These are phyloP conservation scores for Cladosporium phlei DNA, from an alignment of 2,329 filamentous ascomycete species.

Conservation along the genomic window DNA sequence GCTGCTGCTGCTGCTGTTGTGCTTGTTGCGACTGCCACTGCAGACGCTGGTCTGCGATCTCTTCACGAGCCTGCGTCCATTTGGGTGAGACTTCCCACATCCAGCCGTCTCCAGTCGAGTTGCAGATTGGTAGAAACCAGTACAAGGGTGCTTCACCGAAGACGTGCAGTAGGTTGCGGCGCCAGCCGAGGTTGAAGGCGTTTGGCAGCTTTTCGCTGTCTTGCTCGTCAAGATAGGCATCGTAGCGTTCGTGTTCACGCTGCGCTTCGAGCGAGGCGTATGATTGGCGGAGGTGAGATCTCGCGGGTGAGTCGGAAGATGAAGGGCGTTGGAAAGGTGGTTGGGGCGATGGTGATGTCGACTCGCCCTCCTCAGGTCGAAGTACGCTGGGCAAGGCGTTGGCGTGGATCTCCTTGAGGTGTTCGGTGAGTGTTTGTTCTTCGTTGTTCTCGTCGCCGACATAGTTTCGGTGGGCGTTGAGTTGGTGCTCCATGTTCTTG, in stretches of 20 bases:
- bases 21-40: slow-evolving; percentile 24
- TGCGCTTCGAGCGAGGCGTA: slow-evolving; percentile 57
- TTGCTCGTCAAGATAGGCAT: slow-evolving; percentile 81
- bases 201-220: slow-evolving; percentile 85
- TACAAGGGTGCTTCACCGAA: slow-evolving; percentile 69
- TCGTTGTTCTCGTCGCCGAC: slow-evolving; percentile 37
- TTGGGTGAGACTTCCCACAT: slow-evolving; percentile 78
- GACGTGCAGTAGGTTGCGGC: slow-evolving; percentile 71
- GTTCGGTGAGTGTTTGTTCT: slow-evolving; percentile 53
- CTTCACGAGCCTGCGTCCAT: slow-evolving; percentile 69
- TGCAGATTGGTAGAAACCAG: slow-evolving; percentile 78
- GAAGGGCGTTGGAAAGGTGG: slow-evolving; percentile 24
- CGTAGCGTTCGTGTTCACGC: slow-evolving; percentile 64
- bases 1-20: slow-evolving; percentile 3
- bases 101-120: slow-evolving; percentile 90
- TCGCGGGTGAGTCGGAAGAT: slow-evolving; percentile 38
- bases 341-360: slow-evolving; percentile 28
- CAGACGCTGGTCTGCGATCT: slow-evolving; percentile 19
- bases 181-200: slow-evolving; percentile 86
- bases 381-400: slow-evolving; percentile 77
- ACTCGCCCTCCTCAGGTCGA: slow-evolving; percentile 75
- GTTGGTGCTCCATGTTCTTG: slow-evolving; percentile 50
- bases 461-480: slow-evolving; percentile 29
- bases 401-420: slow-evolving; percentile 74
- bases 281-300: slow-evolving; percentile 38